Evolutionary conservation across 2,329 filamentous ascomycete species (phyloP).

Genomic region (Colletotrichum paranaense): DNA sequence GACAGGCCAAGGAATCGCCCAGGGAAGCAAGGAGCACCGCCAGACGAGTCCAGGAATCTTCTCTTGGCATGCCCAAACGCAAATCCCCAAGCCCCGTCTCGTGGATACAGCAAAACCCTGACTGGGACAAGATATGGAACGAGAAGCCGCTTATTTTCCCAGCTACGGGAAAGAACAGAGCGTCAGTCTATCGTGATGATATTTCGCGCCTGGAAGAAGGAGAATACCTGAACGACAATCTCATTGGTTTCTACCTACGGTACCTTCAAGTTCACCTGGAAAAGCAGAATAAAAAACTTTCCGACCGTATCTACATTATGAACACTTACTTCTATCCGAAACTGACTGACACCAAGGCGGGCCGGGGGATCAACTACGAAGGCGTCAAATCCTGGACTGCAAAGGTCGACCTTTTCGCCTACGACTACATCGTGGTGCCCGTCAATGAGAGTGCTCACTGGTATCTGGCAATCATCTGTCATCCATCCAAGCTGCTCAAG

Average conservation of each 20-base stretch:
- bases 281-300: slow-evolving; percentile 62
- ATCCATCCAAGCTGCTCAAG: slow-evolving; percentile 73
- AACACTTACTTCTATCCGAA: slow-evolving; percentile 93
- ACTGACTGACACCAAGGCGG: slow-evolving; percentile 69
- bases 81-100: slow-evolving; percentile 38
- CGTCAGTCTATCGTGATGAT: slow-evolving; percentile 77
- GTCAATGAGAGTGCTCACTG: slow-evolving; percentile 91
- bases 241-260: slow-evolving; percentile 89
- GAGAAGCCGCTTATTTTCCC: slow-evolving; percentile 71
- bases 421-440: slow-evolving; percentile 91
- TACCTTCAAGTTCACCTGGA: slow-evolving; percentile 74
- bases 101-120: slow-evolving; percentile 64
- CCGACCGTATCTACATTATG: slow-evolving; percentile 83
- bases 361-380: slow-evolving; percentile 80
- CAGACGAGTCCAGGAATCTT: background rate
- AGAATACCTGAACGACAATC: slow-evolving; percentile 90
- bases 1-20: background rate
- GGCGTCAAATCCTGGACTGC: slow-evolving; percentile 90
- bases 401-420: slow-evolving; percentile 83
- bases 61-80: slow-evolving; percentile 19
- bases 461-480: slow-evolving; percentile 96
- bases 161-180: slow-evolving; percentile 66
- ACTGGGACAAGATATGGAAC: slow-evolving; percentile 64
- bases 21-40: slow-evolving; percentile 6
- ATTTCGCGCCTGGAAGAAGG: slow-evolving; percentile 83